Conservation (phyloP, 2,329 filamentous ascomycete species). For the Trichoderma sp. region DNA sequence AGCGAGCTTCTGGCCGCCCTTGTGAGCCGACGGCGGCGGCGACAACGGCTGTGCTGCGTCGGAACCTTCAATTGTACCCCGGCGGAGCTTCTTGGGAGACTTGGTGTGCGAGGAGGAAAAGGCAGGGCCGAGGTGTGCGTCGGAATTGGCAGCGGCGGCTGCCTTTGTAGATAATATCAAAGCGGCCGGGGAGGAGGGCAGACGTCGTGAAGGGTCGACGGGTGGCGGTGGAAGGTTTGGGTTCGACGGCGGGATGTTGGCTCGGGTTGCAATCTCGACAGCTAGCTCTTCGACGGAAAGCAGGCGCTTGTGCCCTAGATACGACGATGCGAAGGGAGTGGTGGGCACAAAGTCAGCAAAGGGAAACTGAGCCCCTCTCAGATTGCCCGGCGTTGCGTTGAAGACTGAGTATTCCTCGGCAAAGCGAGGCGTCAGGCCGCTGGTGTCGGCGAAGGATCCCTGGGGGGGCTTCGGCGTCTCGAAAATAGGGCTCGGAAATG, state of each 20-base stretch:
- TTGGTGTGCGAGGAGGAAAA: constrained; percentile 25
- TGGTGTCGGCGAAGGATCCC: constrained; percentile 47
- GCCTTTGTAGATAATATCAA: constrained; percentile 34
- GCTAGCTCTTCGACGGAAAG: constrained; percentile 50
- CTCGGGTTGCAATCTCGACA: constrained; percentile 57
- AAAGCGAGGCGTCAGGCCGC: constrained; percentile 59
- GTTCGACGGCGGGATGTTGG: constrained; percentile 57
- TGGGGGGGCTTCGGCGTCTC: constrained; percentile 53
- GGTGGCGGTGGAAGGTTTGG: constrained; percentile 54
- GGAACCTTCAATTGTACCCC: constrained; percentile 38
- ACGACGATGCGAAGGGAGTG: constrained; percentile 33
- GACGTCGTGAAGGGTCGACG: constrained; percentile 56
- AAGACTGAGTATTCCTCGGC: constrained; percentile 65
- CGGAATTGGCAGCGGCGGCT: constrained; percentile 29
- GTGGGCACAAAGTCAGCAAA: constrained; percentile 46
- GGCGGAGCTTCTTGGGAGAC: constrained; percentile 46
- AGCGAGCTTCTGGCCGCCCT: constrained; percentile 54
- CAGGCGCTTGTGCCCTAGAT: constrained; percentile 45
- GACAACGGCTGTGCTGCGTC: constrained; percentile 52
- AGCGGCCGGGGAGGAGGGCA: constrained; percentile 56
- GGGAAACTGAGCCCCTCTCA: constrained; percentile 44
- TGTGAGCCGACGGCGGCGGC: constrained; percentile 57
- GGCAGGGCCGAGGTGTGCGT: constrained; percentile 30
- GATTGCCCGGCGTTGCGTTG: constrained; percentile 60
- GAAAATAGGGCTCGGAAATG: constrained; percentile 54